Evolutionary conservation across 495 filamentous ascomycete genomes (phyloP).

Genomic region (Aspergillus nidulans): DNA sequence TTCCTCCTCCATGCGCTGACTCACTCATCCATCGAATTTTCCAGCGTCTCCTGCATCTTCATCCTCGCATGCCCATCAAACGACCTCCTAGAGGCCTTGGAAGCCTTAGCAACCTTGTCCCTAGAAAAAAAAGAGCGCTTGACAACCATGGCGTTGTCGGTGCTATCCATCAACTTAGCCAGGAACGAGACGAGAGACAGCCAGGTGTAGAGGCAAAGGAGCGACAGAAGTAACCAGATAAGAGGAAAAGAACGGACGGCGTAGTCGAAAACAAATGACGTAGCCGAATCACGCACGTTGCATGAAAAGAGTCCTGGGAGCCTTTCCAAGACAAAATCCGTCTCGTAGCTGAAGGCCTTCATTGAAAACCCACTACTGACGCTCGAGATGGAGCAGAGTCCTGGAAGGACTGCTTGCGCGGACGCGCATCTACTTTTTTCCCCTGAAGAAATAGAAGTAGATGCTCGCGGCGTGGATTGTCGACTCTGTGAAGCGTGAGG

Average conservation of each 20-base stretch:
- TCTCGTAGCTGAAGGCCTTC: constrained; percentile 20
- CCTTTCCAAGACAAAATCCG: constrained; percentile 24
- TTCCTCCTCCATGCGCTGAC: constrained; percentile 4
- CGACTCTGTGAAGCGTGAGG: constrained; percentile 38
- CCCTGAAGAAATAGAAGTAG: constrained; percentile 8
- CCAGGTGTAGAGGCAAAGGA: constrained; percentile 26
- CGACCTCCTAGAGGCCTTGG: constrained; percentile 67
- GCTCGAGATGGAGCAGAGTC: constrained; percentile 12
- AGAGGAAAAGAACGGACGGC: constrained; percentile 34
- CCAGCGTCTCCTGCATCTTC: constrained; percentile 65
- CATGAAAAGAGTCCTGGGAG: constrained; percentile 37
- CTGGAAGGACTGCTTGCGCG: constrained; percentile 27
- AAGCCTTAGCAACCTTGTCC: constrained; percentile 68
- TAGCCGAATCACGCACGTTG: constrained; percentile 32
- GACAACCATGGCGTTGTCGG: constrained; percentile 8
- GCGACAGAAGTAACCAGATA: constrained; percentile 23
- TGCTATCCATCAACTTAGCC: constrained; percentile 17
- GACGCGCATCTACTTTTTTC: constrained; percentile 24
- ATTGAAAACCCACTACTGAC: constrained; percentile 13
- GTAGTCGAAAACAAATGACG: constrained; percentile 35
- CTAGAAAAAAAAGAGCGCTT: constrained; percentile 71
- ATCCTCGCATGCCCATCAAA: constrained; percentile 66
- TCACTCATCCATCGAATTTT: constrained; percentile 51
- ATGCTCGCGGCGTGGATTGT: constrained; percentile 27
- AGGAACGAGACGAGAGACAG: constrained; percentile 21